Evolutionary conservation across 1,139 yeast genomes (phyloP), one percentile per base, ranked within the genome.

Genomic region (Scheffersomyces lignicola): DNA sequence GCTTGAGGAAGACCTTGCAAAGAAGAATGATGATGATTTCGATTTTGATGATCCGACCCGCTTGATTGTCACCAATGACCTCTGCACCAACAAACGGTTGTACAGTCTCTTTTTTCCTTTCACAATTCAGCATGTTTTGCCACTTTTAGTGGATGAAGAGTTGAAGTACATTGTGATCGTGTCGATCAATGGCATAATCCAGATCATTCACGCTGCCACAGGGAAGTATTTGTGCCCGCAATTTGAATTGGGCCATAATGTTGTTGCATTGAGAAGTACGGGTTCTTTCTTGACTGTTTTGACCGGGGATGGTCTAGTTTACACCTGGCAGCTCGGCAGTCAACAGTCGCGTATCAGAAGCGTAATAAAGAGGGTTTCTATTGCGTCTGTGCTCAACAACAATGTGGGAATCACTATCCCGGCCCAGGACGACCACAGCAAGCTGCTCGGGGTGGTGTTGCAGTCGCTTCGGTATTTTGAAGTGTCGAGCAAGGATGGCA

Each of bases 161-260:
- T 50, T 69, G 20, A 48, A 48, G 13, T 73, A 59, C 40, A 70
- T 75, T 68, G 75, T 69, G n/a, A 58, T 90, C 23, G 79, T 83
- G 3, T 78, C 95, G 0, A 88, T 92, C 16, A 75, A 79, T 31
- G 88, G 89, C 1, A 72, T 78, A 4, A 44, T 78, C 3, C 86
- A 84, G 52, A 75, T 95, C 64, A 74, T 94, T 0, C 73, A 81
- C 9, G 77, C 85, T 1, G 75, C 83, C 2, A 48, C 69, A 1
- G 95, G 94, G 1, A 53, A 68, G 16, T 60, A 61, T 21, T 43
- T 67, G 1, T 55, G 65, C 35, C 81, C 85, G 2, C 55, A 69
- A n/a, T 54, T 80, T 12, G 83, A 64, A 76, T 69, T 71, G 71
- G 97, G 69, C 43, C 75, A 42, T 34, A 85, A 56, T 64, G 74